Base-by-base conservation (phyloP, 2,329 filamentous ascomycete species). In the Fusarium algeriense region DNA sequence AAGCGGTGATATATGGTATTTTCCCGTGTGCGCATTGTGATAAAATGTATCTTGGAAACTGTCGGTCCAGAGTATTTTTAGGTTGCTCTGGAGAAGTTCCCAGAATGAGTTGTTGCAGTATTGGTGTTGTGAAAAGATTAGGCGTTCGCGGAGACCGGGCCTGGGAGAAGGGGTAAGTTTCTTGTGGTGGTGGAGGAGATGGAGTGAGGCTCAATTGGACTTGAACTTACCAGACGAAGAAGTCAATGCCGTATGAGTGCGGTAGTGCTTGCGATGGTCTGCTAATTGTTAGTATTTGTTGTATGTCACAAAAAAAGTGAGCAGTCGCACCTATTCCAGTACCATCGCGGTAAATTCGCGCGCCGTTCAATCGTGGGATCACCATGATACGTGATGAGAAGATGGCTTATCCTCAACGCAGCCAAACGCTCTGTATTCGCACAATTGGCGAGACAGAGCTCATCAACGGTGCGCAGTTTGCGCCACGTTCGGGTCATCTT, bases 21-120 rank as follows among this genome's bases (percentile, higher is more conserved):
- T 65, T 28, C 76, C 74, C 1, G 76, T 78, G 4, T 73, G 69
- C 6, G 64, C 19, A 30, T 74, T 76, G 28, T 67, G 67, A n/a
- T 69, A 62, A 14, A 78, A 79, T 12, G 75, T 68, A 14, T 79
- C 77, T 19, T 73, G 59, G 32, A 78, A 77, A 1, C 62, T 61
- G 7, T 71, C 74, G 2, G 73, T 68, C 77, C 77, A 79, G 11
- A 71, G 60, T 3, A 79, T 50, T 11, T 69, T 77, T 6, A 79
- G 28, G 32, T 66, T 73, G 1, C 61, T 28, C 2, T 63, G 58
- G 15, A 79, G 74, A 1, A 77, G 61, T 3, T 76, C 67, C 77
- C 77, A 79, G 55, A 79, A 79, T 2, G 64, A 34, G 54, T 79
- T 79, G 19, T 63, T 70, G 32, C 77, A 79, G 60, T 79, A 79